phyloP scores from a whole-genome alignment of 1,284 basidiomycete genomes.

The Cutaneotrichosporon cavernicola region DNA sequence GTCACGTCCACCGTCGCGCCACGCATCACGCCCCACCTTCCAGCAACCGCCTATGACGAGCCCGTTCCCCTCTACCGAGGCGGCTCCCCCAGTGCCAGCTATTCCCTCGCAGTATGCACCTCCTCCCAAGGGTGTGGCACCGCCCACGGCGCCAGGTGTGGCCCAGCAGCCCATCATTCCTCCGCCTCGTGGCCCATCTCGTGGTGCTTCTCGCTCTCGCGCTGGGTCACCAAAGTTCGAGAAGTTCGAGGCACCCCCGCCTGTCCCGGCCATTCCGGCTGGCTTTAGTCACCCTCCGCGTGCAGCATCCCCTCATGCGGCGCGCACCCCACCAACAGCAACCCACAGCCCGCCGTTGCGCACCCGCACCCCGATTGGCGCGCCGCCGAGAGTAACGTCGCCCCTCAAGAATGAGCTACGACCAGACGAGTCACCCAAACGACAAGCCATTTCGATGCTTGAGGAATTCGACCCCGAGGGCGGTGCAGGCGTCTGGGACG shows the following conservation, averaged over 20 bases:
- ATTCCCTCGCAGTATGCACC: conserved; percentile 17
- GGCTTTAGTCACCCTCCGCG: background rate
- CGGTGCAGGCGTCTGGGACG: conserved; percentile 13
- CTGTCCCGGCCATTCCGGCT: conserved; percentile 1
- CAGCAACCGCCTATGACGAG: conserved; percentile 19
- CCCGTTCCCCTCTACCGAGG: background rate
- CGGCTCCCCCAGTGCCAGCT: conserved; percentile 19
- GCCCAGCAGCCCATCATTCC: conserved; percentile 4
- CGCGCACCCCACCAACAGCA: background rate
- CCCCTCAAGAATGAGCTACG: conserved; percentile 20
- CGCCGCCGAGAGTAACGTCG: conserved; percentile 24
- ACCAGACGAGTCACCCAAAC: conserved; percentile 2
- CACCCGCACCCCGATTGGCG: conserved; percentile 7
- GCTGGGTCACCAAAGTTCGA: conserved; percentile 9
- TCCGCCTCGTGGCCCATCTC: conserved; percentile 10
- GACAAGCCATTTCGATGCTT: conserved; percentile 5
- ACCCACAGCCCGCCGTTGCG: background rate
- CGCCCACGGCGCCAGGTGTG: background rate
- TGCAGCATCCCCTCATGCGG: conserved; percentile 1
- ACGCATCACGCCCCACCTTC: conserved; percentile 16
- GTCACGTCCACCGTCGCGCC: conserved; percentile 22
- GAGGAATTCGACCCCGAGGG: conserved; percentile 25
- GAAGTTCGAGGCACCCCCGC: conserved; percentile 10
- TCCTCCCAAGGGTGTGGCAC: background rate
- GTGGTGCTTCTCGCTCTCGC: conserved; percentile 8